Percentiles rank a stretch among this genome's conserved stretches.
phyloP scores from a whole-genome alignment of 176 grass and related monocot species.

The Ampelocalamus luodianensis region DNA sequence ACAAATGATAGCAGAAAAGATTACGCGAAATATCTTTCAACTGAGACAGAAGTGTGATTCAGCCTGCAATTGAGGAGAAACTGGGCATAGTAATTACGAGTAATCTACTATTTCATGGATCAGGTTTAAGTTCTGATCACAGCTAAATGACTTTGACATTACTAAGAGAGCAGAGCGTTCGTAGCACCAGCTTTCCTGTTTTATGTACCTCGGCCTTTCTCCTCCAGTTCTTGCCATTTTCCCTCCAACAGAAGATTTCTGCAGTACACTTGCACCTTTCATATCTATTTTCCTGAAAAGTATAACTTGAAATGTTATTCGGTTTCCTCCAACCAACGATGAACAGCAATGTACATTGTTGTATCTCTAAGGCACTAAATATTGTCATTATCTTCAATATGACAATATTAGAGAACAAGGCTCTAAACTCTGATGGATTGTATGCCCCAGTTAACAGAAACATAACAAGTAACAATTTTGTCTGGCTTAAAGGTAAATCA shows the following conservation, averaged over 20 bases:
- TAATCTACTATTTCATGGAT: slow-evolving; percentile 19
- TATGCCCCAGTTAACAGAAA: neutral
- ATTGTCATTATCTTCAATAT: neutral
- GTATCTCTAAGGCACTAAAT: neutral
- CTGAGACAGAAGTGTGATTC: neutral
- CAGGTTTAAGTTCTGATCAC: slow-evolving; percentile 35
- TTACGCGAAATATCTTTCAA: neutral
- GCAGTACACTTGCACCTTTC: neutral
- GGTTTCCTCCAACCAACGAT: neutral
- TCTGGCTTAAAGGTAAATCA: neutral
- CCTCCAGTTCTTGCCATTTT: neutral
- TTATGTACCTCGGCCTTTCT: slow-evolving; percentile 1
- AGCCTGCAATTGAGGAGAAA: slow-evolving; percentile 12
- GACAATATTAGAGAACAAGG: neutral
- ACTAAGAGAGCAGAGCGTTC: neutral
- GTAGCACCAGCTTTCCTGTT: neutral
- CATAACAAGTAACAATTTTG: neutral
- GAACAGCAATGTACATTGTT: neutral
- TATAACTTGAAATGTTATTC: neutral
- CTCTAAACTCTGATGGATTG: neutral
- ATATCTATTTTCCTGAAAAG: slow-evolving; percentile 49
- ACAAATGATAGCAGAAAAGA: slow-evolving; percentile 16
- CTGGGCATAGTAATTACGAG: neutral
- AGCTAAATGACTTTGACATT: slow-evolving; percentile 11
- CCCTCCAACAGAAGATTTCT: neutral